Base-by-base conservation (phyloP, 768 basidiomycete genomes). In the Mycena pura region DNA sequence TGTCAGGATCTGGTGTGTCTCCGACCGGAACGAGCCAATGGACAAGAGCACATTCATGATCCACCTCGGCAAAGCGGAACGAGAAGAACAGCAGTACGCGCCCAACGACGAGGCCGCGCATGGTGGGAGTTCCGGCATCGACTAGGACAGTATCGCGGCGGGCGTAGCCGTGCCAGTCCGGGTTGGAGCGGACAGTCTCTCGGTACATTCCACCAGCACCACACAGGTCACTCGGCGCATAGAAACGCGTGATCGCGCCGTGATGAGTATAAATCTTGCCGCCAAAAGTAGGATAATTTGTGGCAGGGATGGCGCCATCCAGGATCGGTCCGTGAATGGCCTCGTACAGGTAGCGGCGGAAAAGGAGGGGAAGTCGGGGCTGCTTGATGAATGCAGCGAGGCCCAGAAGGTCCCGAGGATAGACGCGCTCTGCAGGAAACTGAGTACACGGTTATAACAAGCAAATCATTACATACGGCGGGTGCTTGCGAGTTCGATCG, bases 1-100 rank as follows among this genome's bases (percentile, higher is more conserved):
- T 76, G 25, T 67, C 64, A 1, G 29, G 25, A 57, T 76, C 74
- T 7, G 47, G 65, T 10, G 45, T 36, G 17, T 70, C 61, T 13
- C 44, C 31, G 3, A 44, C 56, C 7, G 31, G 41, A 6, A 59
- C 3, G 46, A 69, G 72, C 74, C 76, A 75, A 19, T 60, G 64
- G 3, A 77, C 71, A 7, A 77, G 60, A 0, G 73, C 73, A 65
- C 74, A 77, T 1, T 40, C 49, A 25, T 59, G 49, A 1, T 58
- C 7, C 1, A 5, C 49, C 7, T 44, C 31, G 2, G 49, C 15
- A 54, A 68, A 63, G 1, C 22, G 49, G 54, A 76, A 75, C 0
- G 72, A 74, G 49, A 77, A 76, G 24, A 77, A 67, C 1, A 77
- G 68, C 9, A 55, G 67, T 5, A 74, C 60, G 3, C 65, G 70